Evolutionary conservation across 1,284 basidiomycete genomes (phyloP).

Genomic region (Tylopilus orsonianus): DNA sequence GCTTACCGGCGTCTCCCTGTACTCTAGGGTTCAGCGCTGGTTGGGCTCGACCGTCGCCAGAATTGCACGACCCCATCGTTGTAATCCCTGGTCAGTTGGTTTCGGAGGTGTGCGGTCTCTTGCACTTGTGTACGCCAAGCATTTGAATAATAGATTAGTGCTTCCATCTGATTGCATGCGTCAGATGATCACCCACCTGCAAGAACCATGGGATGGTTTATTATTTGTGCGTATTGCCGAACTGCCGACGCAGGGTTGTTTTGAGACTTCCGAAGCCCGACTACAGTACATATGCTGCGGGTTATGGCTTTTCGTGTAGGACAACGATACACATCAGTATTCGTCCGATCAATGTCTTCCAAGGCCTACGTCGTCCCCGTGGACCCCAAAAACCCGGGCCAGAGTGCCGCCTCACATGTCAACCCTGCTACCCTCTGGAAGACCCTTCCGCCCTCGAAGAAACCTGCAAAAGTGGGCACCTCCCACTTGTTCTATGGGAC

Average conservation of each 20-base stretch:
- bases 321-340: constrained; percentile 23
- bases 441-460: constrained; percentile 40
- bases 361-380: constrained; percentile 44
- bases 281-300: constrained; percentile 22
- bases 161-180: too few species aligned
- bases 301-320: constrained; percentile 16
- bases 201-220: too few species aligned
- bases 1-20: too few species aligned
- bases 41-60: too few species aligned
- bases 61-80: too few species aligned
- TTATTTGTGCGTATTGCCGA: constrained; percentile 10
- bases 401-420: constrained; percentile 25
- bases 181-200: too few species aligned
- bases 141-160: too few species aligned
- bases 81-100: too few species aligned
- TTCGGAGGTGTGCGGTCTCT: too few species aligned
- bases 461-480: constrained; percentile 60
- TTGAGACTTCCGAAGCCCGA: constrained; percentile 22
- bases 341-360: constrained; percentile 37
- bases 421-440: constrained; percentile 46
- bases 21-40: too few species aligned
- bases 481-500: constrained; percentile 64
- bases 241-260: background rate
- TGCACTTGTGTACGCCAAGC: too few species aligned
- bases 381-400: constrained; percentile 37